Conservation (phyloP, 768 basidiomycete genomes). For the Mycena rosella region DNA sequence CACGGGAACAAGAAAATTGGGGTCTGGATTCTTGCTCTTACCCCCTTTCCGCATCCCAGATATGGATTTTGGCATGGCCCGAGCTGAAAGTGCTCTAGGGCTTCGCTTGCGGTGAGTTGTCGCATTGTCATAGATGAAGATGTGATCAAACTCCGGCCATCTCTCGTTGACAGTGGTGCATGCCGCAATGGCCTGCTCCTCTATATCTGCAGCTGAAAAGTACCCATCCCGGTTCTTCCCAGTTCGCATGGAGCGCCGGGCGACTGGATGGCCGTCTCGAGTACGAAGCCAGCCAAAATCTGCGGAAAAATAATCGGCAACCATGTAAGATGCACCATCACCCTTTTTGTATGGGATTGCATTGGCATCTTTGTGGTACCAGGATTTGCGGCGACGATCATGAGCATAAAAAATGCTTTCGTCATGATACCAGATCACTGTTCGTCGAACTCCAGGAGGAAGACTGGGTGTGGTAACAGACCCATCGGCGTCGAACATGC, state of each 20-base stretch:
- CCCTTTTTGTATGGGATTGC: conserved; percentile 47
- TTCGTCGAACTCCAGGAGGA: not conserved
- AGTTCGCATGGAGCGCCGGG: conserved; percentile 39
- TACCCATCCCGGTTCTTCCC: conserved; percentile 43
- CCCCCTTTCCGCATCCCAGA: not conserved
- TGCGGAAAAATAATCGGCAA: too few relatives aligned
- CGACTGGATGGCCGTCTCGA: conserved; percentile 35
- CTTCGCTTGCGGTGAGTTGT: conserved; percentile 34
- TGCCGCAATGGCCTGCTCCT: conserved; percentile 32
- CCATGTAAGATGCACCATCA: conserved; percentile 50
- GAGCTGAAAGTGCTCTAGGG: conserved; percentile 38
- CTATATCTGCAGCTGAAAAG: conserved; percentile 36
- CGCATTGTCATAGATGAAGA: conserved; percentile 21
- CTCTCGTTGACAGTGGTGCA: conserved; percentile 41
- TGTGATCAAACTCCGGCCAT: conserved; percentile 39
- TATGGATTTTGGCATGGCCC: conserved; percentile 37
- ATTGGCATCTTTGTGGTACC: conserved; percentile 38
- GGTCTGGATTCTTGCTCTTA: conserved; percentile 2
- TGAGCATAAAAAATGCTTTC: conserved; percentile 53
- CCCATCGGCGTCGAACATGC: conserved; percentile 20
- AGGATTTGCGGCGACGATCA: conserved; percentile 41
- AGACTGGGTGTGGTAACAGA: not conserved
- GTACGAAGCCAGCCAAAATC: conserved; percentile 46
- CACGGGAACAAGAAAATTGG: conserved; percentile 12
- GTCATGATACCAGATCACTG: too few relatives aligned